phyloP scores from a whole-genome alignment of 2,329 filamentous ascomycete genomes.

The Pseudofabraea citricarpa region DNA sequence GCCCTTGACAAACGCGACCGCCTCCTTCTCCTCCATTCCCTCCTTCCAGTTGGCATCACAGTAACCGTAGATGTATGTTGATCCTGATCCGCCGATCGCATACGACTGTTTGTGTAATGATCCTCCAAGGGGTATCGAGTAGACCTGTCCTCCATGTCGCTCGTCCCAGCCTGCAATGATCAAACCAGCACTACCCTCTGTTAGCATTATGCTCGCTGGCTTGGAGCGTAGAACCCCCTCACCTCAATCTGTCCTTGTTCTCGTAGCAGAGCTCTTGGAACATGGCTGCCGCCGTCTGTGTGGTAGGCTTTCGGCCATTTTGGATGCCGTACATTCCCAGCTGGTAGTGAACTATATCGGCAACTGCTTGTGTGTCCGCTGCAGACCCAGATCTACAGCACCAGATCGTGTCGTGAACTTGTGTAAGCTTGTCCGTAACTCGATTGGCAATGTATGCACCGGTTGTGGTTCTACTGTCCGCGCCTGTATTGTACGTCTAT shows the following conservation, averaged over 20 bases:
- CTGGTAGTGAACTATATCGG: conserved; percentile 97
- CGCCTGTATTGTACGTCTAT: conserved; percentile 46
- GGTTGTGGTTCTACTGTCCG: conserved; percentile 95
- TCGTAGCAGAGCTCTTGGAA: conserved; percentile 98
- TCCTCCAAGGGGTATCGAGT: conserved; percentile 92
- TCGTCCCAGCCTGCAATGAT: conserved; percentile 99
- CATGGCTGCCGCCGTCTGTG: conserved; percentile 88
- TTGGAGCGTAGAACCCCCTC: conserved; percentile 30
- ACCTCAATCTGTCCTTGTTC: conserved; percentile 94
- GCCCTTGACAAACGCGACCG: conserved; percentile 88
- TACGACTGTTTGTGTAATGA: conserved; percentile 97
- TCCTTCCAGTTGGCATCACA: conserved; percentile 96
- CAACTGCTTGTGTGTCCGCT: conserved; percentile 95
- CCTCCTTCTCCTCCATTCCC: conserved; percentile 87
- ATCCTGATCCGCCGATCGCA: conserved; percentile 92
- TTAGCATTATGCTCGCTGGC: conserved; percentile 15
- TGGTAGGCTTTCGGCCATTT: conserved; percentile 86
- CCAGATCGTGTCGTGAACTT: conserved; percentile 99
- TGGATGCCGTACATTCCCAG: conserved; percentile 86
- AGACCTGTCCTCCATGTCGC: conserved; percentile 92
- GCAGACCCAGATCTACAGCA: conserved; percentile 97
- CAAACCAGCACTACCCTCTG: conserved; percentile 69
- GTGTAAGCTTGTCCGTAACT: conserved; percentile 98
- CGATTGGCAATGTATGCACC: conserved; percentile 98
- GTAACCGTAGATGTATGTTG: conserved; percentile 99